These are phyloP conservation scores for Talaromyces sp. DNA, from an alignment of 2,329 filamentous ascomycete genomes.

Conservation along the genomic window DNA sequence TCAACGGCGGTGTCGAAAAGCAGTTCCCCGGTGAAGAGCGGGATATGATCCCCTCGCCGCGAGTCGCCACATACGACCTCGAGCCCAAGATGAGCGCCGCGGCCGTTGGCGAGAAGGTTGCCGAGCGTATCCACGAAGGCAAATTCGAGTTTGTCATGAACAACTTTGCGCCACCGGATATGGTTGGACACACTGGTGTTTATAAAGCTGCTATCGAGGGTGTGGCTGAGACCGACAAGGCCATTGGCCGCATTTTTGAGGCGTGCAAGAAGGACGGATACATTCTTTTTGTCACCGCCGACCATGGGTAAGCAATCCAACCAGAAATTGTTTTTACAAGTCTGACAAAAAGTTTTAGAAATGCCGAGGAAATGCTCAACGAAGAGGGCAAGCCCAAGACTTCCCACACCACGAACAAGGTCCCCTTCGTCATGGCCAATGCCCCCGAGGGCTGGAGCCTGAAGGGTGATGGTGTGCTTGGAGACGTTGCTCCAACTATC, in stretches of 20 bases:
- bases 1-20: conserved; percentile 98
- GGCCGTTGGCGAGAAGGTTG: conserved; percentile 81
- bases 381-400: conserved; percentile 95
- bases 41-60: conserved; percentile 91
- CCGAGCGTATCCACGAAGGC: conserved; percentile 76
- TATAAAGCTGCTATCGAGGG: conserved; percentile 90
- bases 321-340: neutral
- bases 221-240: conserved; percentile 81
- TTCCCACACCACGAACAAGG: conserved; percentile 95
- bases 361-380: conserved; percentile 99
- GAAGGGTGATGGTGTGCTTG: conserved; percentile 80
- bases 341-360: conserved; percentile 40
- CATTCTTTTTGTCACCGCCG: conserved; percentile 87
- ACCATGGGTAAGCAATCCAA: conserved; percentile 66
- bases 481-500: conserved; percentile 93
- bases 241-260: conserved; percentile 87
- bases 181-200: conserved; percentile 98
- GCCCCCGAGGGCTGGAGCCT: conserved; percentile 84
- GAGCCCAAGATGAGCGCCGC: conserved; percentile 95
- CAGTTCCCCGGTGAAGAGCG: conserved; percentile 86
- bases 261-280: conserved; percentile 91
- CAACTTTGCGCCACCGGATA: conserved; percentile 98
- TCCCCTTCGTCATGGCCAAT: conserved; percentile 97
- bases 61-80: conserved; percentile 86
- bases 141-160: conserved; percentile 98